Evolutionary conservation across 805 yeast genomes (phyloP), one percentile per base, ranked within the genome.

Genomic region (Vanderwaltozyma tropicalis): DNA sequence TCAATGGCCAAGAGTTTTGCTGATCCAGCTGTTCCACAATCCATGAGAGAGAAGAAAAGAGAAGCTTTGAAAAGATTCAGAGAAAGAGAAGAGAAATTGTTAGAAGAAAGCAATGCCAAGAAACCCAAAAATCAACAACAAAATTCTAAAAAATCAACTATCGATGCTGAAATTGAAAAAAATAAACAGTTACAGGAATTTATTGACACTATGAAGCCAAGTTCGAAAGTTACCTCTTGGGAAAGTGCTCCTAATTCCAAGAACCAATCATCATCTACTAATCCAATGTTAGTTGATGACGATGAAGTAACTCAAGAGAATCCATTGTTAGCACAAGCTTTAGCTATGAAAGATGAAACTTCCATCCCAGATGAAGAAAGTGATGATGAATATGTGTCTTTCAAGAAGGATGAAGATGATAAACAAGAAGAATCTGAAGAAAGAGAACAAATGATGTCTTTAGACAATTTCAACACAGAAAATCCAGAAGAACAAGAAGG

Each of bases 1-100:
- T 76, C 76, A 28, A 52, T 80, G 37, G 98, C 98, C 1, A 85
- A 84, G 61, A 72, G 89, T 29, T 79, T 85, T 62, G 78, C 83
- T 26, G 96, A 87, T 59, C 88, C 94, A 3, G 66, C 67, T 12
- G 87, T 86, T 5, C 92, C 94, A 16, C 65, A 74, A 41, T 74
- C 88, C 0, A 61, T 63, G 71, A 73, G 64, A 43, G 74, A 72
- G 39, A 74, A 66, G 57, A 67, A 63, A 39, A 60, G 69, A 42
- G 81, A 76, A 45, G 77, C 68, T 5, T 52, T 56, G 30, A 61
- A 69, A 29, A 64, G 71, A 44, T 48, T 73, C 10, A 59, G 62
- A 45, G 67, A 66, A 41, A 63, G 70, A 31, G 76, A 79, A 58
- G 74, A 71, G 41, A 46, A 59, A 40, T 56, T 70, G 31, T 60